These are phyloP conservation scores for Diplodia scrobiculata DNA, from an alignment of 2,329 filamentous ascomycete genomes.

Conservation along the genomic window DNA sequence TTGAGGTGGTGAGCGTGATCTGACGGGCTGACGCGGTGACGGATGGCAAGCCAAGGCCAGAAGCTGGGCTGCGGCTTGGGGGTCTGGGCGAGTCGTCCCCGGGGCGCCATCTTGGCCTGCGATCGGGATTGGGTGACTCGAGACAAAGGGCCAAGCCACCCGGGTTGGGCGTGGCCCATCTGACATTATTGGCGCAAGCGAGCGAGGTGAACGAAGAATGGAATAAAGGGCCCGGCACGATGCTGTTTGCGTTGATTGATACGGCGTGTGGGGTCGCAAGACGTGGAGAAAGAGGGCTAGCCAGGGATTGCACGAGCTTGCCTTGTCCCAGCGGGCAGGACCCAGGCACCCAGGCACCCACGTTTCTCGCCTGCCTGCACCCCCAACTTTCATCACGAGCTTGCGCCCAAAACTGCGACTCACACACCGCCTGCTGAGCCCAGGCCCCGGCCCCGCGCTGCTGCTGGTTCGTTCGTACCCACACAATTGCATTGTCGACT, in stretches of 20 bases:
- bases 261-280: background rate
- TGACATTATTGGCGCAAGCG: background rate
- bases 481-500: background rate
- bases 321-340: no score
- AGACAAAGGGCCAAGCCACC: slow-evolving; percentile 24
- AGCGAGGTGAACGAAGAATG: background rate
- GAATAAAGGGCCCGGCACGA: slow-evolving; percentile 2
- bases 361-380: no score
- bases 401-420: background rate
- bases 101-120: slow-evolving; percentile 8
- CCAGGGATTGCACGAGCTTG: slow-evolving; percentile 4
- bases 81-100: background rate
- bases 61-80: slow-evolving; percentile 8
- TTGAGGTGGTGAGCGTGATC: slow-evolving; percentile 17
- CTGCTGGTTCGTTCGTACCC: background rate
- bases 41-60: slow-evolving; percentile 18
- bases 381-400: background rate
- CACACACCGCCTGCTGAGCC: background rate
- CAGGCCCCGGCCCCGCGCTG: background rate
- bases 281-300: background rate
- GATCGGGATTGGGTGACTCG: slow-evolving; percentile 17
- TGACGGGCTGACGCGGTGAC: slow-evolving; percentile 23
- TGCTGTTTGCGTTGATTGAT: slow-evolving; percentile 13
- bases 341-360: background rate
- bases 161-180: slow-evolving; percentile 11